Evolutionary conservation across 345 rosid species (phyloP).

Genomic region (Hibiscus trionum): DNA sequence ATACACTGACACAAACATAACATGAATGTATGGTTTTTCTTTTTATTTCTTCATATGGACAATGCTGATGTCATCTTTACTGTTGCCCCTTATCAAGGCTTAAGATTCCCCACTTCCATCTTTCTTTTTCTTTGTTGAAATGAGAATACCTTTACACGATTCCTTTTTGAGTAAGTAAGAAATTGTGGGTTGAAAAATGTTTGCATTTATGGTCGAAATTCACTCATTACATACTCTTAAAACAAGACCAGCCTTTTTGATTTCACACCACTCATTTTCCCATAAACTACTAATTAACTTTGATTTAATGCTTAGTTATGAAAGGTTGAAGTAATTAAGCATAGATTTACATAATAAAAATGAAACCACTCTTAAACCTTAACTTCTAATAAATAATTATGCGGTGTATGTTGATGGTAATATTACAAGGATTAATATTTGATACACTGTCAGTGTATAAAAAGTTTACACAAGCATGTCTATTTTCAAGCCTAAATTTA

Average conservation of each 20-base stretch:
- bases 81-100: slow-evolving; percentile 36
- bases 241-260: background rate
- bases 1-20: no score
- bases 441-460: no score
- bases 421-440: no score
- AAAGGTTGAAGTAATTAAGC: no score
- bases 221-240: background rate
- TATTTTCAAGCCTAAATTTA: no score
- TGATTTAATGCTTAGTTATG: background rate
- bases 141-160: slow-evolving; percentile 24
- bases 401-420: no score
- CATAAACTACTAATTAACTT: background rate
- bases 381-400: no score
- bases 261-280: background rate
- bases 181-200: slow-evolving; percentile 20
- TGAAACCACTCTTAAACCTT: no score
- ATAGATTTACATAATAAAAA: no score
- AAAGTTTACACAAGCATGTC: no score
- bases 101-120: slow-evolving; percentile 49
- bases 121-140: slow-evolving; percentile 27
- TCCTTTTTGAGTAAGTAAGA: slow-evolving; percentile 16
- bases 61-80: background rate
- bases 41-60: no score
- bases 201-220: slow-evolving; percentile 17
- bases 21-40: no score